These are phyloP conservation scores for Aspergillus sp. DNA, from an alignment of 2,329 filamentous ascomycete genomes.

Conservation along the genomic window DNA sequence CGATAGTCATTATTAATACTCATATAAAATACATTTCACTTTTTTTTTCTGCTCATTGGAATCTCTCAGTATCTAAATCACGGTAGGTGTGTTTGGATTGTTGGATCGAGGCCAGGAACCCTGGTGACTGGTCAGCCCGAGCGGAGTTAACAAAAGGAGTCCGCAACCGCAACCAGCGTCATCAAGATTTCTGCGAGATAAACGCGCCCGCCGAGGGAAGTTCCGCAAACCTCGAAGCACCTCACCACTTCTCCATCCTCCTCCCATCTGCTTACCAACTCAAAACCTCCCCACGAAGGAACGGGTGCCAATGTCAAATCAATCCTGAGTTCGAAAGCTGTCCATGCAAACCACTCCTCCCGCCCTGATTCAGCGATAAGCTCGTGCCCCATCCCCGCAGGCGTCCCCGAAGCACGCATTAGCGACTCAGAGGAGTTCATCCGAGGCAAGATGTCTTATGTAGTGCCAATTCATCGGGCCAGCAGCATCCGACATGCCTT, in stretches of 20 bases:
- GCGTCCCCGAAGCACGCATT: not conserved
- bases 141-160: slow-evolving; percentile 7
- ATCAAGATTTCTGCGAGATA: slow-evolving; percentile 13
- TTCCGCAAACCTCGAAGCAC: not conserved
- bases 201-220: slow-evolving; percentile 1
- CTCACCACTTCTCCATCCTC: not conserved
- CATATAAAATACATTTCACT: not conserved
- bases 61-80: no score
- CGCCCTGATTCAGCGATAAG: slow-evolving; percentile 4
- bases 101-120: not conserved
- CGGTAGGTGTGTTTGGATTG: no score
- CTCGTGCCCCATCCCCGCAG: slow-evolving; percentile 17
- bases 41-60: not conserved
- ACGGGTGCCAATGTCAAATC: slow-evolving; percentile 2
- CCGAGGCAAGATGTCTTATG: slow-evolving; percentile 76
- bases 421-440: not conserved
- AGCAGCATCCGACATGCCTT: slow-evolving; percentile 91
- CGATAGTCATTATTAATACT: slow-evolving; percentile 1
- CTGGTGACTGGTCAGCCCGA: not conserved
- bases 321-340: slow-evolving; percentile 3
- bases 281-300: not conserved
- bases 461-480: slow-evolving; percentile 89
- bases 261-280: not conserved
- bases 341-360: not conserved
- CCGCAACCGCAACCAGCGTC: slow-evolving; percentile 15